Percentiles rank a stretch among this genome's conserved stretches.
Conservation (phyloP, 78 protist genomes). For the slime mould (Dictyostelium discoideum) region DNA sequence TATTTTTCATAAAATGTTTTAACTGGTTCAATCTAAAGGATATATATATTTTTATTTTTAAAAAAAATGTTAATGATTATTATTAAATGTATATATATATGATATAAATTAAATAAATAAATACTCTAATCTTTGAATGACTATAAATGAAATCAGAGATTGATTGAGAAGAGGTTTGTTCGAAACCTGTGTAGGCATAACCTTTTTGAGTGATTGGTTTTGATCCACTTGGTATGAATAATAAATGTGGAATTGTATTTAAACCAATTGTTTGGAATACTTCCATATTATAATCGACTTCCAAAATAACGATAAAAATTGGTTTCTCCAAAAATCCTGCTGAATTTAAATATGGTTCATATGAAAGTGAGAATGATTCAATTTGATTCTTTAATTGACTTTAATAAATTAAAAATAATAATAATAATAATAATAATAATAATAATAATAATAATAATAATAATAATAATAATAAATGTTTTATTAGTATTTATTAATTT, state of each 20-base stretch:
- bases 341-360: slow-evolving; percentile 9
- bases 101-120: not conserved
- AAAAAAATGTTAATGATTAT: not conserved
- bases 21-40: slow-evolving; percentile 31
- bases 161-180: not conserved
- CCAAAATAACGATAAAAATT: slow-evolving; percentile 23
- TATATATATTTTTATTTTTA: not conserved
- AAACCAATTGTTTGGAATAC: slow-evolving; percentile 6
- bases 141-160: not conserved
- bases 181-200: not conserved
- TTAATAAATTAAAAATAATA: no score
- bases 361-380: not conserved
- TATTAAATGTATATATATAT: not conserved
- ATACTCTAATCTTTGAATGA: not conserved
- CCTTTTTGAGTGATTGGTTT: not conserved
- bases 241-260: slow-evolving; percentile 54
- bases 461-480: no score
- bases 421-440: not conserved
- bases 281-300: slow-evolving; percentile 20
- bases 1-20: slow-evolving; percentile 36
- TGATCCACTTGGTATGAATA: slow-evolving; percentile 26
- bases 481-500: no score
- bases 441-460: no score
- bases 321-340: slow-evolving; percentile 25
- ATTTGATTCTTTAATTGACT: not conserved